These are phyloP conservation scores for Trypethelium eluteriae DNA, from an alignment of 495 filamentous ascomycete species.

Conservation along the genomic window DNA sequence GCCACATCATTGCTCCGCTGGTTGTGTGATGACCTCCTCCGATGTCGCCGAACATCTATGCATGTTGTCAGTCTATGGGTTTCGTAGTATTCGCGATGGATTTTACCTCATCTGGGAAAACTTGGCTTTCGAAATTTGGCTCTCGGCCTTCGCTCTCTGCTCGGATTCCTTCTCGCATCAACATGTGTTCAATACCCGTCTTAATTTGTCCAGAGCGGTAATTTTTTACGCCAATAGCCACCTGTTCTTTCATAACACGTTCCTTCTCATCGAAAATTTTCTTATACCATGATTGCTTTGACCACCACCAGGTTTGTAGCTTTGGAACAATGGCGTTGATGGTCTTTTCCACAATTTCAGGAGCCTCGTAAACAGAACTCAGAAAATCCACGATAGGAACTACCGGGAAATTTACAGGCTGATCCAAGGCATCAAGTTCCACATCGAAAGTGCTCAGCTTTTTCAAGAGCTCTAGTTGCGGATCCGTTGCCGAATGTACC, in stretches of 20 bases:
- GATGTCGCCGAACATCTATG: constrained; percentile 8
- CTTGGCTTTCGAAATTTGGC: constrained; percentile 17
- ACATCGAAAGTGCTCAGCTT: background rate
- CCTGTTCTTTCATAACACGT: background rate
- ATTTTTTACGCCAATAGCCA: background rate
- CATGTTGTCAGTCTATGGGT: background rate
- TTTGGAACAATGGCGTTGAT: background rate
- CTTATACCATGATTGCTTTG: background rate
- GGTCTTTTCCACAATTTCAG: background rate
- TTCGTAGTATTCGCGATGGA: background rate
- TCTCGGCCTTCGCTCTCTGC: constrained; percentile 31
- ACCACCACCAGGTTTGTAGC: background rate
- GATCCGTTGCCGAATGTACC: background rate
- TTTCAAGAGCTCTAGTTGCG: background rate
- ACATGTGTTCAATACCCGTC: constrained; percentile 32
- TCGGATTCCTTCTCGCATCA: constrained; percentile 32
- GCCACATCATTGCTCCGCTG: constrained; percentile 2
- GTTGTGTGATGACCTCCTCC: constrained; percentile 10
- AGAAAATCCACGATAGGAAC: background rate
- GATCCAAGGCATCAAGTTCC: background rate
- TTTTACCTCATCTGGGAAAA: constrained; percentile 4
- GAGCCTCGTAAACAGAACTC: background rate
- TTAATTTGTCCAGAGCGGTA: background rate
- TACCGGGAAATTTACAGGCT: background rate
- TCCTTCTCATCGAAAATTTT: background rate